Evolutionary conservation across 1,139 yeast genomes (phyloP).

Genomic region (Lodderomyces beijingensis): DNA sequence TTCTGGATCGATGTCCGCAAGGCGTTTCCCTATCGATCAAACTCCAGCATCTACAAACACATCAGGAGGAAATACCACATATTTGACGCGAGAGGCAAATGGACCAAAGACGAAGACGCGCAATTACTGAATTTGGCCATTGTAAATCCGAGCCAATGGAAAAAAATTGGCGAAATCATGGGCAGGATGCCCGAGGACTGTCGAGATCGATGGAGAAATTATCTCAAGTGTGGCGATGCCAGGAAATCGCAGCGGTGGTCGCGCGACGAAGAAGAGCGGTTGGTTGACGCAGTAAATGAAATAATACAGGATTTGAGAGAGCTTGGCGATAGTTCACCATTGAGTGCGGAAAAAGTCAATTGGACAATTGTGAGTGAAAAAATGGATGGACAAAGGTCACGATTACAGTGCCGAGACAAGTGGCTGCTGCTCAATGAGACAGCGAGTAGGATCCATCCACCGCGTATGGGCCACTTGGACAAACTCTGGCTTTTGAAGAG

Average conservation of each 20-base stretch:
- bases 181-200: conserved; percentile 98
- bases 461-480: conserved; percentile 47
- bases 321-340: conserved; percentile 1
- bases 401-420: conserved; percentile 92
- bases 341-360: conserved; percentile 39
- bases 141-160: conserved; percentile 80
- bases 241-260: conserved; percentile 80
- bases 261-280: conserved; percentile 59
- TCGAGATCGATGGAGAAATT: conserved; percentile 93
- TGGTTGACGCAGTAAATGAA: conserved; percentile 52
- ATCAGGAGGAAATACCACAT: conserved; percentile 86
- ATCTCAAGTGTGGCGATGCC: conserved; percentile 80
- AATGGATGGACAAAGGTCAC: conserved; percentile 83
- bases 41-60: conserved; percentile 89
- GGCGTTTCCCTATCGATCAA: conserved; percentile 76
- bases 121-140: conserved; percentile 58
- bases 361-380: conserved; percentile 89
- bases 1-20: conserved; percentile 82
- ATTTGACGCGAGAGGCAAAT: conserved; percentile 80
- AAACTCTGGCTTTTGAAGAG: conserved; percentile 55
- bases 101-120: conserved; percentile 80
- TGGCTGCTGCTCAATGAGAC: conserved; percentile 78
- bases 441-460: conserved; percentile 44
- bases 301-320: conserved; percentile 20
- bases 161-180: conserved; percentile 67